Evolutionary conservation across 2,329 filamentous ascomycete species (phyloP).

Genomic region (Phoma herbarum): DNA sequence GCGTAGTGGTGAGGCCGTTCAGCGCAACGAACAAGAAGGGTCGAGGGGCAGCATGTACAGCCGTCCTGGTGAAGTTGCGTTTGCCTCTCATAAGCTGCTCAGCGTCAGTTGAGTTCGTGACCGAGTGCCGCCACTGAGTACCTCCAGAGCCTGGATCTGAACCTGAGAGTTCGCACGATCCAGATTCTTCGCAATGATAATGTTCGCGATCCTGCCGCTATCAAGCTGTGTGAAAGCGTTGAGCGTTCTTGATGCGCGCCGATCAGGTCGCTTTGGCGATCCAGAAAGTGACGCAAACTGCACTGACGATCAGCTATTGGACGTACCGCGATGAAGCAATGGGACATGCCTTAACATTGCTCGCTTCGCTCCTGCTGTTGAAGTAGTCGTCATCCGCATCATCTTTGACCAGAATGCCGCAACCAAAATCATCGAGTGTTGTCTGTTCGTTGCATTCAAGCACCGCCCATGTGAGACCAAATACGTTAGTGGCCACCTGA

Average conservation of each 20-base stretch:
- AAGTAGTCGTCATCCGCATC: slow-evolving; percentile 39
- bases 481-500: slow-evolving; percentile 73
- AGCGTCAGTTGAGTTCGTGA: slow-evolving; percentile 14
- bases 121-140: slow-evolving; percentile 30
- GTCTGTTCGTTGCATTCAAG: slow-evolving; percentile 77
- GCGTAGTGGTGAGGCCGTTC: slow-evolving; percentile 55
- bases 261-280: slow-evolving; percentile 28
- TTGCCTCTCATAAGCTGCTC: slow-evolving; percentile 79
- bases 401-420: slow-evolving; percentile 67
- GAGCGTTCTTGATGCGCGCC: slow-evolving; percentile 46
- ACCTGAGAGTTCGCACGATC: slow-evolving; percentile 76
- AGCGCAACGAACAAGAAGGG: slow-evolving; percentile 83
- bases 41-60: slow-evolving; percentile 76
- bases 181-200: slow-evolving; percentile 83
- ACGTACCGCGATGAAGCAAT: not conserved
- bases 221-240: slow-evolving; percentile 52
- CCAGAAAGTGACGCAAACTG: slow-evolving; percentile 32
- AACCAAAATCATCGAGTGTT: slow-evolving; percentile 82
- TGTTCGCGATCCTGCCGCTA: slow-evolving; percentile 73
- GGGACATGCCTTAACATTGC: not conserved
- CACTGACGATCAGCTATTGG: slow-evolving; percentile 13
- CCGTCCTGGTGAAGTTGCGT: slow-evolving; percentile 78
- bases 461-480: slow-evolving; percentile 74
- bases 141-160: slow-evolving; percentile 79
- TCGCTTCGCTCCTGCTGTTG: slow-evolving; percentile 18